Conservation (phyloP, 371 early-diverging fungal species). For the Syncephalastrum monosporum region DNA sequence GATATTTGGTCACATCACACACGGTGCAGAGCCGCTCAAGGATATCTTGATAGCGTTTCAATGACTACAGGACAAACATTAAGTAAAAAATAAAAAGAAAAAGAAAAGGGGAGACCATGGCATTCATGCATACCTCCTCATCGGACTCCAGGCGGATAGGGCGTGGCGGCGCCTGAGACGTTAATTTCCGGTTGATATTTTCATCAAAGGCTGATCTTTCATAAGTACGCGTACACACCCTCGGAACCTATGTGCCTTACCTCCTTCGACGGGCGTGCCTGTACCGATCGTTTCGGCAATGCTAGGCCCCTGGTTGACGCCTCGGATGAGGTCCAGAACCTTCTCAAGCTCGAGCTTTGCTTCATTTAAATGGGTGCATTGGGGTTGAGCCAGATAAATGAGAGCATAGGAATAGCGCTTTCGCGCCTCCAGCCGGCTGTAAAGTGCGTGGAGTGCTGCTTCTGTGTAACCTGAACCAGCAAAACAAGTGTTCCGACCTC, state of each 20-base stretch:
- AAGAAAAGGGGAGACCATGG: not conserved
- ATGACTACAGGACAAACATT: conserved; percentile 15
- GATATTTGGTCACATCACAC: conserved; percentile 30
- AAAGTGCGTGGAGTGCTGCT: conserved; percentile 13
- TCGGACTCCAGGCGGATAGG: conserved; percentile 54
- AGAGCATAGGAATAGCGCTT: conserved; percentile 32
- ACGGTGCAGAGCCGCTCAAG: conserved; percentile 26
- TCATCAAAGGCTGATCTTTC: conserved; percentile 59
- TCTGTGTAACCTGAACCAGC: too few species aligned
- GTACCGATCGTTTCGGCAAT: conserved; percentile 15
- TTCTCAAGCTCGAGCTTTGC: conserved; percentile 30
- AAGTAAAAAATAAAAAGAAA: too few species aligned
- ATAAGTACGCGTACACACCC: not conserved
- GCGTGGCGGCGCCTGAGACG: conserved; percentile 71
- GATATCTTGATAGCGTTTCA: conserved; percentile 16
- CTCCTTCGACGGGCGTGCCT: conserved; percentile 29
- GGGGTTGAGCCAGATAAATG: conserved; percentile 31
- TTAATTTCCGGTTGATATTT: conserved; percentile 65
- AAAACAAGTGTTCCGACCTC: too few species aligned
- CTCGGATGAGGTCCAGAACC: conserved; percentile 10
- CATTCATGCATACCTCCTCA: conserved; percentile 31
- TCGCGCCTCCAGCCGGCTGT: conserved; percentile 28
- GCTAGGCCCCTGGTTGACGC: conserved; percentile 5
- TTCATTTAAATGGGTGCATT: conserved; percentile 23
- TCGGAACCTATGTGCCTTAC: conserved; percentile 10